Base-by-base conservation (phyloP, 2,329 filamentous ascomycete species). In the Claviceps citrina region DNA sequence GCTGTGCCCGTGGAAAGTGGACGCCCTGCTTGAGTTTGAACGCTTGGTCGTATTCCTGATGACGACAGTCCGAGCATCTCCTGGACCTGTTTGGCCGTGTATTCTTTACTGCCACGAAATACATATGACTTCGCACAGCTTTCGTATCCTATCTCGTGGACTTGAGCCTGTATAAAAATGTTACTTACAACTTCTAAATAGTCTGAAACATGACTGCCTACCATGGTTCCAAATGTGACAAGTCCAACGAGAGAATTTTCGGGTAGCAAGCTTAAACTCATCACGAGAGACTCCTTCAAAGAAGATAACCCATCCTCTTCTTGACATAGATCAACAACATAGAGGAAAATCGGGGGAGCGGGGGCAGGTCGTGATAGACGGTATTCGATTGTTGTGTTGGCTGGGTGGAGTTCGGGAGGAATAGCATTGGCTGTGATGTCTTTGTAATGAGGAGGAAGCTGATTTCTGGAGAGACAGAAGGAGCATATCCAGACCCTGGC, bases 121-220 rank as follows among this genome's bases (percentile, higher is more conserved):
- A 98, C 91, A 54, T 95, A 98, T 5, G 89, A 95, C 64, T 96
- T 98, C 48, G 91, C 85, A 62, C 91, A 98, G 63, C 96, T 91
- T 41, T 84, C 87, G 58, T 98, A 98, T 41, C 91, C 91, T 50
- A 98, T 84, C 63, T 98, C 91, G 58, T 98, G 91, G 15, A 98
- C 85, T 74, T 95, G 87, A 25, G 85, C 78, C 31, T 27, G 20
- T n/a, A n/a, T 22, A 7, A 13, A 31, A 20, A 7, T 24, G 19
- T 44, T 35, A 44, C 18, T 16, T 12, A 18, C n/a, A 18, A 10
- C 8, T 27, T 22, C 15, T 7, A 2, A n/a, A 22, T n/a, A 33
- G 3, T 25, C 5, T 22, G 12, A 20, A 10, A 15, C 5, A 34
- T 25, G 12, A 44, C 2, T 31, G 45, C 65, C 43, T 69, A 84